A percentile compares a stretch with the other conserved stretches of the same genome.
phyloP scores from a whole-genome alignment of 129 eudicot species.

The Apium graveolens region DNA sequence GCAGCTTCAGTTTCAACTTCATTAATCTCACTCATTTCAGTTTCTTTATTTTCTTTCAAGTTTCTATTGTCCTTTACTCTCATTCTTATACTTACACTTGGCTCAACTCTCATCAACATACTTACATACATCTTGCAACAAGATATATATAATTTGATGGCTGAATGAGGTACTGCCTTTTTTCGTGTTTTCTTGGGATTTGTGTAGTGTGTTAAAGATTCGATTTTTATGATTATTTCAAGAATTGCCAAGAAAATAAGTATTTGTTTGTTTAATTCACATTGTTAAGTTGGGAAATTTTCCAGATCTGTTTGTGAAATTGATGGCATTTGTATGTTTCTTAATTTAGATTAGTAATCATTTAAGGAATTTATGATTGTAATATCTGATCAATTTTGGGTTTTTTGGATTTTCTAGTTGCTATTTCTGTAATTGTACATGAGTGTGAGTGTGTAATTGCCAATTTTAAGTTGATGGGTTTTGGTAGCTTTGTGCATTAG shows the following conservation, averaged over 20 bases:
- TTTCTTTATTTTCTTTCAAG: neutral
- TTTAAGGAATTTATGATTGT: neutral
- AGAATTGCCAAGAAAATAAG: neutral
- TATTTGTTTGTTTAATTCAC: slow-evolving; percentile 10
- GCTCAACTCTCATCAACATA: neutral
- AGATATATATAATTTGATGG: neutral
- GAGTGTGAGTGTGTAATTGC: neutral
- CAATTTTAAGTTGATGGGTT: slow-evolving; percentile 11
- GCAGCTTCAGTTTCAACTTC: slow-evolving; percentile 6
- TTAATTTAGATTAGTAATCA: neutral
- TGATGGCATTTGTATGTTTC: neutral
- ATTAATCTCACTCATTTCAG: neutral
- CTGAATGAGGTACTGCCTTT: slow-evolving; percentile 26
- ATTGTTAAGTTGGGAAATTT: slow-evolving; percentile 1
- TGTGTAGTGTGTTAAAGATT: neutral
- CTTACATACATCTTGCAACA: neutral
- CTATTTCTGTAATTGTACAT: neutral
- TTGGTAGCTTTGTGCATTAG: slow-evolving; percentile 8
- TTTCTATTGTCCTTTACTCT: neutral
- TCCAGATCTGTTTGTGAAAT: slow-evolving; percentile 9
- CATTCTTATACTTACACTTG: neutral
- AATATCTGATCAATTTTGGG: neutral
- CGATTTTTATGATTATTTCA: slow-evolving; percentile 10
- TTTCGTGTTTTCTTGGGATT: slow-evolving; percentile 3
- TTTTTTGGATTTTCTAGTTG: neutral